These are phyloP conservation scores for Ambrosia hybrid DNA, from an alignment of 140 eudicot genomes.

Conservation along the genomic window DNA sequence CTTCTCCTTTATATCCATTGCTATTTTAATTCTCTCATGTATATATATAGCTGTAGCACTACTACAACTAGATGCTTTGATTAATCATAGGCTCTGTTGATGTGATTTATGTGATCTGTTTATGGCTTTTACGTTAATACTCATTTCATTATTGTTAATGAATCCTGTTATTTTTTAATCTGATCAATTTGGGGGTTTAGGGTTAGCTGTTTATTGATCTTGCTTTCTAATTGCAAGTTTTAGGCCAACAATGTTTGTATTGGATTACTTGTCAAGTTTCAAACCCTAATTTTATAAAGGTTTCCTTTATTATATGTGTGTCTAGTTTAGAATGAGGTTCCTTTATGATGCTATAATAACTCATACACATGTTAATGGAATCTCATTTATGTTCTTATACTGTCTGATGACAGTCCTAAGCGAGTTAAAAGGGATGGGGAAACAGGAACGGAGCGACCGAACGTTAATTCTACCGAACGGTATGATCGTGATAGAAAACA, in stretches of 20 bases:
- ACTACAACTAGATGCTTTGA: slow-evolving; percentile 14
- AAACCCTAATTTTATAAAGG: too few species aligned
- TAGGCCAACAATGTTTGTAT: too few species aligned
- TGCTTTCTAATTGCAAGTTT: too few species aligned
- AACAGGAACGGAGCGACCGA: slow-evolving; percentile 46
- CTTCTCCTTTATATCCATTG: background rate
- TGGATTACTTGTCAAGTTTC: too few species aligned
- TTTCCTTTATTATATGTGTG: too few species aligned
- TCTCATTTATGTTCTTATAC: background rate
- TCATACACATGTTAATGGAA: too few species aligned
- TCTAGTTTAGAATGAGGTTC: too few species aligned
- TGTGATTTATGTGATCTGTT: slow-evolving; percentile 19
- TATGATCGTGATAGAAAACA: slow-evolving; percentile 52
- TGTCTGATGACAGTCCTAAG: slow-evolving; percentile 58
- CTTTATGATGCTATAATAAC: too few species aligned
- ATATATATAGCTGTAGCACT: background rate
- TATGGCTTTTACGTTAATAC: background rate
- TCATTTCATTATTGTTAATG: background rate
- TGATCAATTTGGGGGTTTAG: background rate
- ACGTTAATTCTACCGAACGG: slow-evolving; percentile 32
- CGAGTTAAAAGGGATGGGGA: slow-evolving; percentile 70
- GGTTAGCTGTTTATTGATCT: too few species aligned
- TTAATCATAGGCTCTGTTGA: slow-evolving; percentile 12
- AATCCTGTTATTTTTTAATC: background rate
- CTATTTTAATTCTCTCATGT: background rate